phyloP scores from a whole-genome alignment of 1,284 basidiomycete species.

The Retiboletus flavoniger region DNA sequence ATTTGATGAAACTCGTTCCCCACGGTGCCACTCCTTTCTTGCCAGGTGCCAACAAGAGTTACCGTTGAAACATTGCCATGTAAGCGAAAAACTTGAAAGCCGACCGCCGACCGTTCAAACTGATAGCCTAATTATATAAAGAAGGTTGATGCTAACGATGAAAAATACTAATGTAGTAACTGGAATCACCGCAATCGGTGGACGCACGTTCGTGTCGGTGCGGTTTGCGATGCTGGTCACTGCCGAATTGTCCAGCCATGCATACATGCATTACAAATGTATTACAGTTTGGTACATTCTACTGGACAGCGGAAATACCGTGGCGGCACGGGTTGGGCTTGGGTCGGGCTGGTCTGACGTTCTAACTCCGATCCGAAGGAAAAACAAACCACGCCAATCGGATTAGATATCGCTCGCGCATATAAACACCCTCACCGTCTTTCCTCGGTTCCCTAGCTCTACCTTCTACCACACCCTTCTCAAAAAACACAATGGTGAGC shows the following conservation, averaged over 20 bases:
- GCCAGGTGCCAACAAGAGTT: no score
- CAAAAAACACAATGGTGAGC: constrained; percentile 27
- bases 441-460: constrained; percentile 2
- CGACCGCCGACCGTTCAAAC: not conserved
- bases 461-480: constrained; percentile 2
- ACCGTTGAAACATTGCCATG: no score
- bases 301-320: not conserved
- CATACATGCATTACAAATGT: no score
- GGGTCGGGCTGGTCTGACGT: no score
- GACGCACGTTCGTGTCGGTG: constrained; percentile 10
- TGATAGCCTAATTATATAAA: no score
- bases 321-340: constrained; percentile 16
- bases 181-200: not conserved
- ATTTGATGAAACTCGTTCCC: not conserved
- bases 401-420: constrained; percentile 31
- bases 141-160: not conserved
- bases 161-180: not conserved
- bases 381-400: constrained; percentile 17
- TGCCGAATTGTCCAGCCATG: constrained; percentile 11
- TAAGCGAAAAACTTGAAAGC: not conserved
- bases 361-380: constrained; percentile 35
- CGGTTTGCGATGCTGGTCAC: constrained; percentile 10
- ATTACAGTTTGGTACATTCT: no score
- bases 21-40: no score
- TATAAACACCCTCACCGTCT: constrained; percentile 20